Evolutionary conservation across 129 eudicot species (phyloP).

Genomic region (Cynara cardunculus): DNA sequence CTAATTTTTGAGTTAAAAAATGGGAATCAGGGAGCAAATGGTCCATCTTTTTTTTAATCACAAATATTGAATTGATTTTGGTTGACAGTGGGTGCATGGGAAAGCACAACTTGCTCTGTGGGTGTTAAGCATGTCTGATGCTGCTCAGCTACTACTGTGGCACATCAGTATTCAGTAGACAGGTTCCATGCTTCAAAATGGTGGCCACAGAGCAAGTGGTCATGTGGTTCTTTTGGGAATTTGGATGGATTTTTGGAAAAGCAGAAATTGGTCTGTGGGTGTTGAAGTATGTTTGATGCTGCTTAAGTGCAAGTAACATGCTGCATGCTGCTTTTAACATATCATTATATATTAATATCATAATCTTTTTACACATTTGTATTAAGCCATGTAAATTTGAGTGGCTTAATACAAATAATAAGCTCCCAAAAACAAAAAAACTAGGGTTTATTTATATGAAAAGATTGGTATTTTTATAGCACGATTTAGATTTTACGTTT

Average conservation of each 20-base stretch:
- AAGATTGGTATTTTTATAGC: no score
- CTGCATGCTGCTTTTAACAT: background rate
- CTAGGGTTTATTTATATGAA: no score
- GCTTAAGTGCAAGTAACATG: background rate
- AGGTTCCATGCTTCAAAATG: background rate
- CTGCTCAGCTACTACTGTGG: background rate
- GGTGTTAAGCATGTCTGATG: constrained; percentile 11
- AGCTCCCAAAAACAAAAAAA: no score
- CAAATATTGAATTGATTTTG: background rate
- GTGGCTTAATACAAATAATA: no score
- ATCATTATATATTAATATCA: background rate
- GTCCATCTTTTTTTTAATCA: background rate
- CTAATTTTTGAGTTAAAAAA: constrained; percentile 1
- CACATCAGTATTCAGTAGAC: background rate
- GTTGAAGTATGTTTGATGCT: background rate
- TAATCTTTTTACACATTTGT: background rate
- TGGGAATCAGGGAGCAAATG: constrained; percentile 17
- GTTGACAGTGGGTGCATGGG: background rate
- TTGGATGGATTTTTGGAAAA: background rate
- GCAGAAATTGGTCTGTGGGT: background rate
- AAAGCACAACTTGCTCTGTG: constrained; percentile 11
- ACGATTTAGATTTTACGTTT: no score
- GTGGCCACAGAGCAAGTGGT: background rate
- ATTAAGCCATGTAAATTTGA: background rate
- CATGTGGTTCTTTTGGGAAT: background rate